Evolutionary conservation across 2,329 filamentous ascomycete genomes (phyloP), one percentile per base, ranked within the genome.

Genomic region (Teratosphaeria zuluensis): DNA sequence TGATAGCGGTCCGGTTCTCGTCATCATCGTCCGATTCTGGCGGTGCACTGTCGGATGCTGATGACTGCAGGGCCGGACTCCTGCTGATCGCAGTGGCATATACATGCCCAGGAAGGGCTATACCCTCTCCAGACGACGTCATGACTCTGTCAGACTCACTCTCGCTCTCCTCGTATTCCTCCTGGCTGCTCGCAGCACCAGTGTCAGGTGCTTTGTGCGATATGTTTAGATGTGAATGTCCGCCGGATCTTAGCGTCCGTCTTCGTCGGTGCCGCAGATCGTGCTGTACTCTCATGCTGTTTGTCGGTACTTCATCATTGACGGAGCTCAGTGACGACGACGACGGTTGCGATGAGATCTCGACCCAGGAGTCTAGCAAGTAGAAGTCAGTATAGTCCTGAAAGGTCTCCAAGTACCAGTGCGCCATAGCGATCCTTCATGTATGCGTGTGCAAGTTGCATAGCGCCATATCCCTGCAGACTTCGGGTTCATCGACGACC

Each of bases 131-230:
- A 3, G 84, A 86, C 60, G 82, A 85, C 59, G 80, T 83, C 76
- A 86, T 77, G 55, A 84, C 78, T 58, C 81, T 83, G 67, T 96
- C 92, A 51, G 91, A 90, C 62, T 96, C 92, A 73, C 83, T 95
- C 72, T 95, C 91, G 62, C 88, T 95, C 77, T 96, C 91, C 35
- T 95, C 90, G 68, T 95, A 95, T 75, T 96, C 92, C 66, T 96
- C 92, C 72, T 96, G 90, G 68, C 92, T 95, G 74, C 90, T 95
- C 5, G 66, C 65, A 56, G 75, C 77, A 12, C 76, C 78, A 51
- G 71, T 68, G 60, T 76, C 80, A 31, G 73, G 70, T 16, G 81
- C 75, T 48, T 76, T 75, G 51, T 70, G 71, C 7, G 73, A 69
- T 58, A 76, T 76, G 58, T 73, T 69, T 56, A 75, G 68, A 60